Conservation (phyloP, 179 eudicot species). For the Gypsophila paniculata region DNA sequence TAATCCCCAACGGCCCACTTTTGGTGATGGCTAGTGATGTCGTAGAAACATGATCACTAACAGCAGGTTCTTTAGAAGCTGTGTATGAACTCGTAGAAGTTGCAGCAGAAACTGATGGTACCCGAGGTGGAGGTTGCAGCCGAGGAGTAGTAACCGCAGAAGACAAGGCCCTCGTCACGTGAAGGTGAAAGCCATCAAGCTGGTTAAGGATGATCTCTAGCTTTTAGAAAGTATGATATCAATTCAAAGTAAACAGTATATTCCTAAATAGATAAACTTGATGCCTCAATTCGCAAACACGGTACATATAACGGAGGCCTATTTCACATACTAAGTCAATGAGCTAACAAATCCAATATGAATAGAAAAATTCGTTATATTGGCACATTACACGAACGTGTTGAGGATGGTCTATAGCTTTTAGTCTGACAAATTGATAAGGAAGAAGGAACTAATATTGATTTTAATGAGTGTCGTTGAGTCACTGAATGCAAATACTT, state of each 20-base stretch:
- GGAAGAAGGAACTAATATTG: neutral
- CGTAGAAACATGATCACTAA: constrained; percentile 53
- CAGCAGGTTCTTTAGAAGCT: constrained; percentile 34
- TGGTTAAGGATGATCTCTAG: constrained; percentile 23
- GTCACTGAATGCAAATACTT: neutral
- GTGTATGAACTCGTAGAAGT: constrained; percentile 40
- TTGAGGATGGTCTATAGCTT: neutral
- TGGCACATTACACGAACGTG: no score
- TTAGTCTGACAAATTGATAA: neutral
- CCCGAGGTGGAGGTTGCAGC: constrained; percentile 32
- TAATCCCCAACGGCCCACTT: constrained; percentile 35
- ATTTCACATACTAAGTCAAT: neutral
- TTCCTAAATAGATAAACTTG: neutral
- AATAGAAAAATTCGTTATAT: no score
- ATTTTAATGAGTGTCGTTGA: no score
- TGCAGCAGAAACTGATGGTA: constrained; percentile 46
- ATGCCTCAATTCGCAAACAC: neutral
- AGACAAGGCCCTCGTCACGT: constrained; percentile 55
- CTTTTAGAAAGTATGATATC: constrained; percentile 17
- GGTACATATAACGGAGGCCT: neutral
- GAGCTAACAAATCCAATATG: neutral
- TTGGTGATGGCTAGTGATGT: constrained; percentile 62
- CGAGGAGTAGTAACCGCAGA: constrained; percentile 23
- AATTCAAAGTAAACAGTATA: neutral
- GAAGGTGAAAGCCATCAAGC: constrained; percentile 83